Percentiles rank a stretch among this genome's conserved stretches.
These are phyloP conservation scores for Limonomyces culmigenus DNA, from an alignment of 1,284 basidiomycete genomes.

Conservation along the genomic window DNA sequence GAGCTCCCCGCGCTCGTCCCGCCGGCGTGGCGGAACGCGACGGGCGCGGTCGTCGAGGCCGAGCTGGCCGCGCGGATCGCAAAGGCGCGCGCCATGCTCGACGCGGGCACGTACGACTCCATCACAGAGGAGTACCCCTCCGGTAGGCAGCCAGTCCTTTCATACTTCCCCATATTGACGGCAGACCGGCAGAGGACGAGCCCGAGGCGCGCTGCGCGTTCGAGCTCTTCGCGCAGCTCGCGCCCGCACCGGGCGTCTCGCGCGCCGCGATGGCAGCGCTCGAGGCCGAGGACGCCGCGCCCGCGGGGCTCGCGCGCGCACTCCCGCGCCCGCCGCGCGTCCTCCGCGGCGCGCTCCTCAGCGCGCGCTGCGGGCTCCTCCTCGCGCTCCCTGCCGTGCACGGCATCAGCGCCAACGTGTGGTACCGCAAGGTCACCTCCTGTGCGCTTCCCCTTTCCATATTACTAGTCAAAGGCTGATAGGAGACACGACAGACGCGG, in stretches of 20 bases:
- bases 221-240: slow-evolving; percentile 42
- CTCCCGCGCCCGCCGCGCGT: slow-evolving; percentile 32
- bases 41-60: slow-evolving; percentile 42
- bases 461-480: slow-evolving; percentile 1
- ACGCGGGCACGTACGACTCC: slow-evolving; percentile 39
- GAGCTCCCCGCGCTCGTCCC: slow-evolving; percentile 50
- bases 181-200: too few species aligned
- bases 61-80: slow-evolving; percentile 46
- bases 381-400: not conserved
- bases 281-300: slow-evolving; percentile 52
- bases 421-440: slow-evolving; percentile 56
- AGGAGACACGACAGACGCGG: slow-evolving; percentile 50
- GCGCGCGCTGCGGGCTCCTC: slow-evolving; percentile 63
- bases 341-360: slow-evolving; percentile 52
- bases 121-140: slow-evolving; percentile 4
- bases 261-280: slow-evolving; percentile 41
- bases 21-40: slow-evolving; percentile 33
- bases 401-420: not conserved
- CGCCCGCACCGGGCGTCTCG: slow-evolving; percentile 31
- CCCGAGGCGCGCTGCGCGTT: slow-evolving; percentile 45
- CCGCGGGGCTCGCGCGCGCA: slow-evolving; percentile 57
- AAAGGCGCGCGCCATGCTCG: slow-evolving; percentile 42
- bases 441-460: slow-evolving; percentile 25
- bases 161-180: too few species aligned
- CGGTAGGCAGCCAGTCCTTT: not conserved